Evolutionary conservation across 257 asterid species (phyloP), one percentile per base, ranked within the genome.

Genomic region (Galeopsis tetrahit): DNA sequence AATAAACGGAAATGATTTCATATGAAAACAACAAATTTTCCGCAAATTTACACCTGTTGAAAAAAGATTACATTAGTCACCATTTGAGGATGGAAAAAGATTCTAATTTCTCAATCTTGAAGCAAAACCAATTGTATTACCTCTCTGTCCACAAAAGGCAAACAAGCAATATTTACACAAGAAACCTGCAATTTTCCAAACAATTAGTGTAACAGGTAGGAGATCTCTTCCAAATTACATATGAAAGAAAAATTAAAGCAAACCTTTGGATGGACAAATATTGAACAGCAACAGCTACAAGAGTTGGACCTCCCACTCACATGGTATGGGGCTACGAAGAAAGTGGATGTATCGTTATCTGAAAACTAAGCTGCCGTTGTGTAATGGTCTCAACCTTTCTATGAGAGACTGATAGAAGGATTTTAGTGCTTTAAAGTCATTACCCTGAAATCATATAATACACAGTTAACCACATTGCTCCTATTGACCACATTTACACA

Each of bases 281-380:
- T 67, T 75, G 62, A 77, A 63, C 76, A 69, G 75, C 69, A 66
- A 43, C 62, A 32, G 84, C 81, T 68, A 80, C 63, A 63, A 61
- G 63, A 72, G 64, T 64, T 72, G 53, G 69, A 64, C 63, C 79
- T 44, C 69, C 61, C 76, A 68, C 69, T 64, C 76, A 68, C 63
- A 5, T 44, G 36, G 70, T 36, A 63, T 2, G 70, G 76, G 13
- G 21, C 72, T 35, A n/a, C 46, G 61, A 59, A 70, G 75, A 35
- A 59, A 17, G 6, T 2, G 10, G 55, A 48, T 38, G 33, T 53
- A 6, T 31, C 77, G 90, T 73, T 84, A 94, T 91, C 97, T 88
- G 80, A 80, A 87, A 73, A 85, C 96, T 82, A 88, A 78, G 88
- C 93, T 88, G 68, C 97, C 96, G 74, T 88, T 95, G 71, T 92